Percentiles rank a stretch among this genome's conserved stretches.
These are phyloP conservation scores for Rauvolfia tetraphylla DNA, from an alignment of 257 asterid species.

Conservation along the genomic window DNA sequence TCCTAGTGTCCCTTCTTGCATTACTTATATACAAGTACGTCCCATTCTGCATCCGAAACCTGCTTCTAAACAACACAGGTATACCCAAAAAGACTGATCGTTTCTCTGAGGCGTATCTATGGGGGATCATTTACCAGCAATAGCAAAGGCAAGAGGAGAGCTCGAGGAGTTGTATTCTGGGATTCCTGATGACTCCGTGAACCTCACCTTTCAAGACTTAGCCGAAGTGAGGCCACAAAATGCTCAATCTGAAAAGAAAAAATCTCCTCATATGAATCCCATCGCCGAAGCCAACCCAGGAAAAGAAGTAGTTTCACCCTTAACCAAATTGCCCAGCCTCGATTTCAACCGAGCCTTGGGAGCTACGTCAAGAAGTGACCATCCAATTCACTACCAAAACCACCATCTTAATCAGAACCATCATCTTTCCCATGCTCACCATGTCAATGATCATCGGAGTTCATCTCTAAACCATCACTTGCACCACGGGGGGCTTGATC, in stretches of 20 bases:
- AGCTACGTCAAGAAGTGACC: constrained; percentile 28
- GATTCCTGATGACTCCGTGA: constrained; percentile 77
- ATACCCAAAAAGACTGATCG: neutral
- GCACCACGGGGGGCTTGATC: constrained; percentile 7
- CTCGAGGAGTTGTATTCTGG: constrained; percentile 67
- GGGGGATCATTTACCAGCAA: constrained; percentile 42
- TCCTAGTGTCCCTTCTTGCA: neutral
- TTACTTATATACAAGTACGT: neutral
- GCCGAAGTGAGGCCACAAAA: constrained; percentile 42
- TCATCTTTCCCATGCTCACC: constrained; percentile 13
- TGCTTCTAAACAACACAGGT: neutral
- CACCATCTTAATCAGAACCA: constrained; percentile 13
- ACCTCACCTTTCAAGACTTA: constrained; percentile 73
- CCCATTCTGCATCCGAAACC: neutral
- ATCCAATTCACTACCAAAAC: constrained; percentile 9
- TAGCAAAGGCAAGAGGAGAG: constrained; percentile 55
- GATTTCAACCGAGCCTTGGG: constrained; percentile 58
- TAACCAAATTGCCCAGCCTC: constrained; percentile 59
- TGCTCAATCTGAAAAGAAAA: constrained; percentile 21
- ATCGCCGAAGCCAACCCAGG: constrained; percentile 12
- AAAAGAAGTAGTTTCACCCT: constrained; percentile 11
- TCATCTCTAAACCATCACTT: neutral
- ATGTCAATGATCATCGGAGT: neutral
- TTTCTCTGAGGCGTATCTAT: constrained; percentile 12
- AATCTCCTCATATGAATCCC: constrained; percentile 16